Evolutionary conservation across 305 asterid species (phyloP).

Genomic region (Fraxinus sp.): DNA sequence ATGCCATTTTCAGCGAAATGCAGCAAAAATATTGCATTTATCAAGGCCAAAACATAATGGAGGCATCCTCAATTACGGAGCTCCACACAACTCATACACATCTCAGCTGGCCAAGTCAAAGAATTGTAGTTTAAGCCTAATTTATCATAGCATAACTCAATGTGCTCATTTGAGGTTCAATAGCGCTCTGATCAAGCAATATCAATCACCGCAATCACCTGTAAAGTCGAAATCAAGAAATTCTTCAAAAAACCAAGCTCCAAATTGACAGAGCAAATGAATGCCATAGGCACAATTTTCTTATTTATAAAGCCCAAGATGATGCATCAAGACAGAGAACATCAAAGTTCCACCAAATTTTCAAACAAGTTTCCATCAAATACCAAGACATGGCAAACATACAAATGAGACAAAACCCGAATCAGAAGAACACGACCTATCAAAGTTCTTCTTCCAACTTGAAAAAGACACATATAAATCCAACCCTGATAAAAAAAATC

Average conservation of each 20-base stretch:
- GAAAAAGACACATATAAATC: constrained; percentile 11
- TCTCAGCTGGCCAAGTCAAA: constrained; percentile 26
- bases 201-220: constrained; percentile 28
- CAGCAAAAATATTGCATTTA: constrained; percentile 34
- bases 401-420: constrained; percentile 22
- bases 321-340: constrained; percentile 17
- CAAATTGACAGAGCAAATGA: constrained; percentile 21
- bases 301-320: background rate
- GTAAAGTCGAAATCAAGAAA: constrained; percentile 16
- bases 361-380: constrained; percentile 18
- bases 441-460: constrained; percentile 9
- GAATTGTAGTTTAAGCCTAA: constrained; percentile 13
- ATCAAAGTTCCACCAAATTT: background rate
- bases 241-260: constrained; percentile 19
- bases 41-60: constrained; percentile 20
- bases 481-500: background rate
- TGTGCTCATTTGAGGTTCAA: constrained; percentile 8
- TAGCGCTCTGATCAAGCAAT: constrained; percentile 27
- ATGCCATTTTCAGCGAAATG: constrained; percentile 37
- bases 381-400: constrained; percentile 25
- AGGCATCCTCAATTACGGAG: constrained; percentile 35
- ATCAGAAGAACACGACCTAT: constrained; percentile 18
- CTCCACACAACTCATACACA: constrained; percentile 28
- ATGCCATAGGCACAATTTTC: constrained; percentile 11
- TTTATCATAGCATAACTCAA: constrained; percentile 5